Base-by-base conservation (phyloP, 2,329 filamentous ascomycete species). In the Arthrobotrys sinensis region DNA sequence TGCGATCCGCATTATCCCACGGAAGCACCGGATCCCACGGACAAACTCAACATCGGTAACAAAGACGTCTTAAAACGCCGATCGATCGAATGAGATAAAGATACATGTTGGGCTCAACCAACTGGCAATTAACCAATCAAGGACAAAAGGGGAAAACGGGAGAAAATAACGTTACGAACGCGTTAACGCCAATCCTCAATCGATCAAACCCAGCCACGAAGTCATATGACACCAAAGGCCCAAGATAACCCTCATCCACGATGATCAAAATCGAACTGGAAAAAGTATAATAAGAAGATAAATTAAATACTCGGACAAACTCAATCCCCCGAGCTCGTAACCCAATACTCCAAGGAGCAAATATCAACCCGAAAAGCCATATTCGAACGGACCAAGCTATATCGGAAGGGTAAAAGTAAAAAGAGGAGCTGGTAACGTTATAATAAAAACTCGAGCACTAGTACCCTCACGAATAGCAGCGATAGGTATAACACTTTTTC, bases 401-500 rank as follows among this genome's bases (percentile, higher is more conserved):
- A 28, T 28, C 24, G 24, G 24, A 28, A 28, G 4, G 24, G 24
- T 28, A 28, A 28, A 28, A 28, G 24, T 28, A 28, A 4, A 28
- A 28, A 28, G 24, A 28, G 24, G 24, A 28, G 7, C 36, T 38
- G 12, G n/a, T 16, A 57, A 36, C 24, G 32, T 34, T 57, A 28
- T 21, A 14, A n/a, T n/a, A 16, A 45, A 34, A 50, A 28, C 34
- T n/a, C 52, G 24, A 55, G 16, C 19, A 48, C 24, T 36, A 32
- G 14, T 40, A 45, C 46, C 16, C 46, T 24, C n/a, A 16, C 12
- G 34, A 40, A 24, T 16, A 14, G n/a, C n/a, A 38, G 21, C 3
- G 6, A 65, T 40, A 40, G 34, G 34, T 60, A 60, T 40, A 24
- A 34, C 60, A 63, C 53, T 72, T 72, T 68, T 72, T 52, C 60